Conservation (phyloP, 768 basidiomycete genomes). For the Mycena galericulata region DNA sequence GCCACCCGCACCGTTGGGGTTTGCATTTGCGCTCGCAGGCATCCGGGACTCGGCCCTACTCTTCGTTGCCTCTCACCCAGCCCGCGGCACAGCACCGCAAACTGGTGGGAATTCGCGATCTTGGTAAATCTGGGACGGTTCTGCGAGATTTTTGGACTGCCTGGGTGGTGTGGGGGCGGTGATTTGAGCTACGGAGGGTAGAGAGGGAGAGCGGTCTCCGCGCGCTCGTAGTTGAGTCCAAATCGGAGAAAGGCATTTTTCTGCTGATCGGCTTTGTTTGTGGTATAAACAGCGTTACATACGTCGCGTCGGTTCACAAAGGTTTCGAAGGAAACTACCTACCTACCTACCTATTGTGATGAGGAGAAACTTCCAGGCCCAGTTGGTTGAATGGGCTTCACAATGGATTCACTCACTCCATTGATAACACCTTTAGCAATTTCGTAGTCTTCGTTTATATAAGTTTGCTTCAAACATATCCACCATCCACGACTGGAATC, state of each 20-base stretch:
- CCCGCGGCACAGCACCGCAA: slow-evolving; percentile 8
- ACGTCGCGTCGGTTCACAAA: not conserved
- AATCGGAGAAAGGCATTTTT: slow-evolving; percentile 30
- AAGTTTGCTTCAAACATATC: no score
- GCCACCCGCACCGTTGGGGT: not conserved
- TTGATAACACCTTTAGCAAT: no score
- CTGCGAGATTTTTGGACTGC: slow-evolving; percentile 67
- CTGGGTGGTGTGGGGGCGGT: slow-evolving; percentile 26
- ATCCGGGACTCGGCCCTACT: slow-evolving; percentile 15
- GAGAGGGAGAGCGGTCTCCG: slow-evolving; percentile 1
- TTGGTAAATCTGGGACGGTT: slow-evolving; percentile 76
- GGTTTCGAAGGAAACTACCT: no score
- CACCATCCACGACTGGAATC: not conserved
- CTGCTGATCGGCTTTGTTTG: slow-evolving; percentile 17
- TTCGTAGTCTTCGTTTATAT: no score
- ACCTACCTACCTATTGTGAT: no score
- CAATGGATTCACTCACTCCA: no score
- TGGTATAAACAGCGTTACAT: slow-evolving; percentile 8
- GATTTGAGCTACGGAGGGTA: slow-evolving; percentile 2
- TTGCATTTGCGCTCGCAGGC: no score
- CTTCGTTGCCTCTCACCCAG: not conserved
- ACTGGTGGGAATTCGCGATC: slow-evolving; percentile 55
- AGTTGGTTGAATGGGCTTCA: no score
- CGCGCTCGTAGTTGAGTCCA: slow-evolving; percentile 27
- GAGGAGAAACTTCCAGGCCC: no score